Base-by-base conservation (phyloP, 345 rosid genomes). In the Gynandropsis gynandra region DNA sequence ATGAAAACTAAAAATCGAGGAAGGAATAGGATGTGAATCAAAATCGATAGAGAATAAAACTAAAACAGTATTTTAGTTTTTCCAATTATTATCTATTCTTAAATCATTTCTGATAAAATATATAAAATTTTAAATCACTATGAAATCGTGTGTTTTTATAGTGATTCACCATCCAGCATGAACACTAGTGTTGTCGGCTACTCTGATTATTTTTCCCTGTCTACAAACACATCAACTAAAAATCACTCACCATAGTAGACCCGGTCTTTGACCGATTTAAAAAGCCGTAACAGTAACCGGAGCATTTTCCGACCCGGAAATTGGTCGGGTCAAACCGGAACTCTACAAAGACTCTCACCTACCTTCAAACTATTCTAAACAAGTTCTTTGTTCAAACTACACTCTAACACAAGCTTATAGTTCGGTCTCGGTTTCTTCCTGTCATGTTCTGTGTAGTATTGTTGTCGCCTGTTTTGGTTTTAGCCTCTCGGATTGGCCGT, bases 111-210 rank as follows among this genome's bases (percentile, higher is more conserved):
- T n/a, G n/a, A n/a, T n/a, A n/a, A n/a, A n/a, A n/a, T n/a, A n/a
- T n/a, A n/a, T n/a, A n/a, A n/a, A n/a, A n/a, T n/a, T n/a, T n/a
- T n/a, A n/a, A n/a, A n/a, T n/a, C n/a, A n/a, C n/a, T n/a, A n/a
- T n/a, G n/a, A n/a, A n/a, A n/a, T n/a, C n/a, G n/a, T n/a, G n/a
- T n/a, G n/a, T n/a, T n/a, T n/a, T n/a, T n/a, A 42, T 56, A 52
- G 63, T 77, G 75, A 76, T 68, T 54, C 45, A 76, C 76, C 18
- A 75, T 76, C 81, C 85, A 73, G 50, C 70, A 69, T 61, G 81
- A 69, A 70, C 69, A 56, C 10, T 56, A 27, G 20, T 33, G 39
- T 36, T 4, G 11, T 36, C 10, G 13, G 59, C 67, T 74, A 36
- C 40, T 36, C 40, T 50, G 45, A 40, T 62, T 16, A 47, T 37